These are phyloP conservation scores for Veloporphyrellus conicus DNA, from an alignment of 1,284 basidiomycete genomes.

Conservation along the genomic window DNA sequence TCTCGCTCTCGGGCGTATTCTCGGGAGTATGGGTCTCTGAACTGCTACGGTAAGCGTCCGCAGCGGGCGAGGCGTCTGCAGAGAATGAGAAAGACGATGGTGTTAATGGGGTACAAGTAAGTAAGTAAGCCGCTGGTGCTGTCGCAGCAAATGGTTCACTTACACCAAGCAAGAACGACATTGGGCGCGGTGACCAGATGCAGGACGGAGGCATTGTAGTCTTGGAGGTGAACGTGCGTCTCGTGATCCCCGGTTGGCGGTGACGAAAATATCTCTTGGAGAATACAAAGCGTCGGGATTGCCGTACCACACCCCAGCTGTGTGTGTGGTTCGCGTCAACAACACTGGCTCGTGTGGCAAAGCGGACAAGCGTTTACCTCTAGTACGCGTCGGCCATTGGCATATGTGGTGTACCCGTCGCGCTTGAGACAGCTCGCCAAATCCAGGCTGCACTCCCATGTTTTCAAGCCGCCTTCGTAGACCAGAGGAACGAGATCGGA, in stretches of 20 bases:
- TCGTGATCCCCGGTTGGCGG: slow-evolving; percentile 21
- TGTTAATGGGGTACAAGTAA: too few relatives aligned
- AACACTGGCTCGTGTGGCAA: neutral
- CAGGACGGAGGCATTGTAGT: slow-evolving; percentile 86
- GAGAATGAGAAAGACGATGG: too few relatives aligned
- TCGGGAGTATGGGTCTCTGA: slow-evolving; percentile 4
- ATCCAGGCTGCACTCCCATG: slow-evolving; percentile 95
- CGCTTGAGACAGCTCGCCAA: slow-evolving; percentile 60
- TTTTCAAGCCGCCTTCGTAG: slow-evolving; percentile 96
- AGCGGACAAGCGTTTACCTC: slow-evolving; percentile 47
- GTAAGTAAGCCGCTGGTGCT: too few relatives aligned
- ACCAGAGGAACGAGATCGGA: slow-evolving; percentile 90
- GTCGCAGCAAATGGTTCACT: slow-evolving; percentile 36
- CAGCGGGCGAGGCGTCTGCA: slow-evolving; percentile 29
- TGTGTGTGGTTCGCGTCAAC: neutral
- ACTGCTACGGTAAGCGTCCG: slow-evolving; percentile 16
- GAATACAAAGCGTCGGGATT: slow-evolving; percentile 70
- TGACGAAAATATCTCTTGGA: slow-evolving; percentile 57
- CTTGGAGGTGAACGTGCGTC: slow-evolving; percentile 80
- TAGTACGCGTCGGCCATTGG: slow-evolving; percentile 50
- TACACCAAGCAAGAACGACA: slow-evolving; percentile 82
- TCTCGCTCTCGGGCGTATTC: neutral
- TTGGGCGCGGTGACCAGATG: slow-evolving; percentile 87
- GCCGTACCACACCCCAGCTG: slow-evolving; percentile 92
- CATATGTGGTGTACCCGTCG: slow-evolving; percentile 17